Evolutionary conservation across 306 rosid species (phyloP), one percentile per base, ranked within the genome.

Genomic region (Cucurbita pepo): DNA sequence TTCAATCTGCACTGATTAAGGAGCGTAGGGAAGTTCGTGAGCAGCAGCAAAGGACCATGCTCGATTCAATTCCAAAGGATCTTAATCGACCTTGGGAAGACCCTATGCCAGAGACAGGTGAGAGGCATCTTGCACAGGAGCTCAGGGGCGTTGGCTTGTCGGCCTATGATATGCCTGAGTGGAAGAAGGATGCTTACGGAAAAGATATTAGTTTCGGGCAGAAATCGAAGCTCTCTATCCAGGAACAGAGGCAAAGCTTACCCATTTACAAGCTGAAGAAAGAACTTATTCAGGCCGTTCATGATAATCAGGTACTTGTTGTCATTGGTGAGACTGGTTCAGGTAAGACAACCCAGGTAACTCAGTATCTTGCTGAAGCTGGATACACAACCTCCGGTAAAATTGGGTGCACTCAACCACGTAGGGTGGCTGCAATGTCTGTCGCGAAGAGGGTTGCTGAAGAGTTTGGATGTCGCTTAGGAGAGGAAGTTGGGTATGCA

Each of bases 81-180:
- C 93, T 91, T 44, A 91, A 91, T 91, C 96, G 97, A 16, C 97
- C 97, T 16, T 91, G 93, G 97, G 96, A 91, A 86, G 96, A 91
- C 43, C 97, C 97, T 45, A 87, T 91, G 97, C 97, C 96, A 4
- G 93, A 91, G 71, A 71, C 89, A 5, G 96, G 96, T 75, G 97
- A 91, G 79, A 89, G 93, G 71, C 96, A 89, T 86, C 91, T 91
- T 81, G 97, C 96, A 60, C 96, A 91, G 76, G 97, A 89, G 83
- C 89, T 88, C 22, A 83, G 97, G 80, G 97, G 97, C 54, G 96
- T 91, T 80, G 97, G 97, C 21, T 82, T 91, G 72, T 88, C 96
- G 0, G 97, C 96, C 74, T 91, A 88, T 74, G 96, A 91, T 77
- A 87, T 88, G 96, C 97, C 96, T 0, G 95, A 88, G 74, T 91